phyloP scores from a whole-genome alignment of 306 rosid species.

The Abrus precatorius region DNA sequence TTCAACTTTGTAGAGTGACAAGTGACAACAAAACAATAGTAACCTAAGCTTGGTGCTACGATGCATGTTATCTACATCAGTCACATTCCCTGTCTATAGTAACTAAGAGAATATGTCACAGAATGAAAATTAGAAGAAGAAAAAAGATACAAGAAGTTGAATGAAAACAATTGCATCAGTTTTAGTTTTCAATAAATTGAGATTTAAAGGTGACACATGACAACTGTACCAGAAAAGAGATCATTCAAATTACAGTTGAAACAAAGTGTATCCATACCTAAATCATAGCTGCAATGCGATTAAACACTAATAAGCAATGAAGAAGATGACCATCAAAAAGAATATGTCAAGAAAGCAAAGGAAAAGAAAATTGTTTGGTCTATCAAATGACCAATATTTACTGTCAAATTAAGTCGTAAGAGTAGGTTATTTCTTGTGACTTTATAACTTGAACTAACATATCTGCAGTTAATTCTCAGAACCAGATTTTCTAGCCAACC shows the following conservation, averaged over 20 bases:
- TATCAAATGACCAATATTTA: slow-evolving; percentile 9
- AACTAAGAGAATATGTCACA: slow-evolving; percentile 2
- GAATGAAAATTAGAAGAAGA: background rate
- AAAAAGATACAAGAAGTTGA: background rate
- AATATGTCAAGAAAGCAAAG: slow-evolving; percentile 11
- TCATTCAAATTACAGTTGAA: slow-evolving; percentile 40
- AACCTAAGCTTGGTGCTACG: background rate
- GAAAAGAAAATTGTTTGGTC: slow-evolving; percentile 30
- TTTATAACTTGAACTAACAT: slow-evolving; percentile 39
- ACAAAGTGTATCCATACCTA: slow-evolving; percentile 39
- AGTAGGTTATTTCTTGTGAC: slow-evolving; percentile 37
- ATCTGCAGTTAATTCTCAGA: slow-evolving; percentile 40
- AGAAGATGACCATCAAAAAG: slow-evolving; percentile 8
- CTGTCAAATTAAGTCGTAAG: slow-evolving; percentile 42
- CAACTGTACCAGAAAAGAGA: slow-evolving; percentile 16
- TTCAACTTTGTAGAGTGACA: slow-evolving; percentile 25
- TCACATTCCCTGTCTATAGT: slow-evolving; percentile 25
- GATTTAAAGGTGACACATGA: slow-evolving; percentile 23
- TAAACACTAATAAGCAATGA: slow-evolving; percentile 37
- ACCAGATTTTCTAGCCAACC: slow-evolving; percentile 43
- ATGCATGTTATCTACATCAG: slow-evolving; percentile 10
- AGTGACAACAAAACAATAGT: slow-evolving; percentile 9
- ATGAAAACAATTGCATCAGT: slow-evolving; percentile 20
- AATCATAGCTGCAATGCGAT: slow-evolving; percentile 35
- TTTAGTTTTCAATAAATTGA: slow-evolving; percentile 19